Evolutionary conservation across 306 rosid genomes (phyloP), one percentile per base, ranked within the genome.

Genomic region (Rosa lucieae): DNA sequence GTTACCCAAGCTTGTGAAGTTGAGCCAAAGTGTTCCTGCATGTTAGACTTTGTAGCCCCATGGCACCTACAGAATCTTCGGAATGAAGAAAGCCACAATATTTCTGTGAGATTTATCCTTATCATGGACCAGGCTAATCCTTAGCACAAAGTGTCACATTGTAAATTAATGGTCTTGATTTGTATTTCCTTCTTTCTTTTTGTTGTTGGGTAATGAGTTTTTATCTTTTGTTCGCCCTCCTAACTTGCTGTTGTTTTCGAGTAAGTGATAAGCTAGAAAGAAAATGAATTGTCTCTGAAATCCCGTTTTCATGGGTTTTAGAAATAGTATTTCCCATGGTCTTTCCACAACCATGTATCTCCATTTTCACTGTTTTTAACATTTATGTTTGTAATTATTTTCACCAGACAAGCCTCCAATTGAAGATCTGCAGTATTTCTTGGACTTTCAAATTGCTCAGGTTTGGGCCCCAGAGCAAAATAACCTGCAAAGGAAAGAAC

Each of bases 391-490:
- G 79, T 80, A 13, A 42, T 63, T 74, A 12, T 73, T 81, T 76
- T 79, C 52, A 52, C 80, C 92, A 94, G 98, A 88, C 77, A 94
- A 94, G 82, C 98, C 97, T 40, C 98, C 98, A 13, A 94, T 94
- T 29, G 98, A 94, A 85, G 98, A 94, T 84, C 83, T 94, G 68
- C 98, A 94, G 39, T 94, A 94, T 85, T 94, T 94, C 87, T 87
- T 94, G 90, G 98, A 94, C 86, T 94, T 94, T 82, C 98, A 94
- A 94, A 87, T 94, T 70, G 84, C 91, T 71, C 91, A 82, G 74
- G 91, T 81, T 74, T 94, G 98, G 98, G 98, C 98, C 35, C 98
- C 98, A 5, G 97, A 92, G 78, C 94, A 87, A 74, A 92, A 86
- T 81, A 91, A 87, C 77, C 85, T 89, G 76, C 98, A 94, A 79